Evolutionary conservation across 1,139 yeast species (phyloP), one percentile per base, ranked within the genome.

Genomic region (Suhomyces atakaporum): DNA sequence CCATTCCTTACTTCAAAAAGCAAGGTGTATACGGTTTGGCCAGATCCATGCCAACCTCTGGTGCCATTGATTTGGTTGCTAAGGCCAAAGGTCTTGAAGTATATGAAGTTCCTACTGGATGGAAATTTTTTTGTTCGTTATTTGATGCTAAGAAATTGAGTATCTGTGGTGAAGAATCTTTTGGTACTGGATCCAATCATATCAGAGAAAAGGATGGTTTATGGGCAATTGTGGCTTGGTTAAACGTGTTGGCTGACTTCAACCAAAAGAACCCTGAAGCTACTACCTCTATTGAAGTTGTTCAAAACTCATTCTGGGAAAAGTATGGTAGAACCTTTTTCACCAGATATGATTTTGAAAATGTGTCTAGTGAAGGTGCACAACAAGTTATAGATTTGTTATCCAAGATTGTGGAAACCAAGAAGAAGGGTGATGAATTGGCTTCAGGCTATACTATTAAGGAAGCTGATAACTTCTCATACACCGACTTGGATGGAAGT

Each of bases 171-270:
- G 98, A 92, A 66, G 98, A 92, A 66, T 84, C 95, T 28, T 92
- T 92, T 54, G 98, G 98, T 56, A 92, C 98, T 18, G 98, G 98
- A 27, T 88, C 97, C 16, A 85, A 92, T 66, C 98, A 92, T 59
- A 85, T 94, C 46, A 84, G 98, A 60, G 98, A 92, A 63, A 92
- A 92, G 66, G 98, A 92, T 62, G 98, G 98, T 44, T 66, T 92
- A 43, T 92, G 98, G 98, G 98, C 98, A 20, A 79, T 92, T 56
- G 77, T 87, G 44, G 97, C 98, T 3, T 92, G 98, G 98, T 77
- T 94, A 57, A 94, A 94, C 56, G 86, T 92, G 41, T 75, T 92
- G 54, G 97, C 97, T 12, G 88, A 84, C 34, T 84, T 78, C 58
- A 82, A 82, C 53, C 62, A 69, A 39, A 62, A 73, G 50, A 66